phyloP scores from a whole-genome alignment of 2,329 filamentous ascomycete species.

The Shiraia sp. region DNA sequence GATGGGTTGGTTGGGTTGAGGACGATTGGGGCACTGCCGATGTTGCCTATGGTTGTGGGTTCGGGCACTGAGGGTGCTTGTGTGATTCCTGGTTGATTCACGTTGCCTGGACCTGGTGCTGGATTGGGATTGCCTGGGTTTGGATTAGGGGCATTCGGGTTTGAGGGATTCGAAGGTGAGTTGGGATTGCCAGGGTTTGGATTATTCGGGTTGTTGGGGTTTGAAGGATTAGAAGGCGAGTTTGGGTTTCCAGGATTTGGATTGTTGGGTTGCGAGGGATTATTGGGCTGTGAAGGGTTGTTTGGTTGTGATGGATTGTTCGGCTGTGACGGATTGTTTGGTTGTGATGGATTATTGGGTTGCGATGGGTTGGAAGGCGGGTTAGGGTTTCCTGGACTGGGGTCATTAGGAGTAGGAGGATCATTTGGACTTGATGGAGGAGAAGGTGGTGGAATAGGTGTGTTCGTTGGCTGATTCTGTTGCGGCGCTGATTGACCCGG shows the following conservation, averaged over 20 bases:
- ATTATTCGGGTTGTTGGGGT: slow-evolving; percentile 1
- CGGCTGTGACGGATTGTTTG: neutral
- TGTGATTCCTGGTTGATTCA: neutral
- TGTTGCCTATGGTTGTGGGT: slow-evolving; percentile 13
- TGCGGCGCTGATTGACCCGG: slow-evolving; percentile 24
- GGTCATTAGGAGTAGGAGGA: slow-evolving; percentile 1
- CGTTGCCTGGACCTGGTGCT: neutral
- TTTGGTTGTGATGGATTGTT: neutral
- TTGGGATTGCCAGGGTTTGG: neutral
- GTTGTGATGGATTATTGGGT: neutral
- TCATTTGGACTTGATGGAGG: slow-evolving; percentile 5
- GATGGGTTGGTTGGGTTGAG: slow-evolving; percentile 12
- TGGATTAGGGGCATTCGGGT: neutral
- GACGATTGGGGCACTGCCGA: slow-evolving; percentile 14
- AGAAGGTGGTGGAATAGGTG: slow-evolving; percentile 2
- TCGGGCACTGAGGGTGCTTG: neutral
- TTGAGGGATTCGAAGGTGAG: slow-evolving; percentile 1
- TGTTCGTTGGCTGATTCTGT: slow-evolving; percentile 11
- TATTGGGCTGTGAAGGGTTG: neutral
- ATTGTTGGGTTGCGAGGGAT: slow-evolving; percentile 1
- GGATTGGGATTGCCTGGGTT: slow-evolving; percentile 2
- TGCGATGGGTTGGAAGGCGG: neutral
- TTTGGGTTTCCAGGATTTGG: neutral
- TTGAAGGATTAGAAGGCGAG: slow-evolving; percentile 1
- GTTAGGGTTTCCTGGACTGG: slow-evolving; percentile 4